A percentile compares a stretch with the other conserved stretches of the same genome.
These are phyloP conservation scores for Suillus tomentosus DNA, from an alignment of 768 basidiomycete species.

Conservation along the genomic window DNA sequence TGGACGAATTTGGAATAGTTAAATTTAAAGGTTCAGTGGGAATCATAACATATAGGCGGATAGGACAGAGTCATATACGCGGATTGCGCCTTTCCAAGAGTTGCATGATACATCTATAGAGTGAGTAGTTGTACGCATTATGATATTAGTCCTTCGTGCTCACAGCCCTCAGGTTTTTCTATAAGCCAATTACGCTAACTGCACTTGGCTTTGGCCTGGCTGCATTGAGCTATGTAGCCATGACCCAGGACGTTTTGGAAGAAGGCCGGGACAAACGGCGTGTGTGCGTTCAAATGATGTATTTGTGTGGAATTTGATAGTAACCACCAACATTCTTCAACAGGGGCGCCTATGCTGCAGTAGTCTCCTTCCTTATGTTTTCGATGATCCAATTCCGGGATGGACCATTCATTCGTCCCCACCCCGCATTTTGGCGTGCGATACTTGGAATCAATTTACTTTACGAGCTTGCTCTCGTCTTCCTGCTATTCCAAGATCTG, in stretches of 20 bases:
- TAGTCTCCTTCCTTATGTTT: slow-evolving; percentile 75
- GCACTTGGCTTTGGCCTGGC: slow-evolving; percentile 67
- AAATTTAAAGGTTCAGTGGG: slow-evolving; percentile 21
- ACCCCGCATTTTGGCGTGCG: slow-evolving; percentile 84
- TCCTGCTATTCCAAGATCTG: slow-evolving; percentile 84
- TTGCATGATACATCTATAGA: slow-evolving; percentile 81
- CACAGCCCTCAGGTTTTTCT: slow-evolving; percentile 70
- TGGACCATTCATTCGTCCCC: slow-evolving; percentile 85
- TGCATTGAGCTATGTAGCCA: slow-evolving; percentile 79
- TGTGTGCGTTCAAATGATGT: slow-evolving; percentile 52
- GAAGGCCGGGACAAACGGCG: slow-evolving; percentile 82
- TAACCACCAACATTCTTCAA: slow-evolving; percentile 9
- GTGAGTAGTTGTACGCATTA: slow-evolving; percentile 40
- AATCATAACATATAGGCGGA: slow-evolving; percentile 55
- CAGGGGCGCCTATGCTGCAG: slow-evolving; percentile 78
- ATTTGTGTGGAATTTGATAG: not conserved
- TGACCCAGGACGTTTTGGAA: slow-evolving; percentile 79
- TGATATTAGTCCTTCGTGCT: slow-evolving; percentile 7
- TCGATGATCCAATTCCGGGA: slow-evolving; percentile 90
- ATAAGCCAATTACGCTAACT: slow-evolving; percentile 80
- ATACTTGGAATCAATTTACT: slow-evolving; percentile 80
- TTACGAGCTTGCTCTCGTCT: slow-evolving; percentile 82
- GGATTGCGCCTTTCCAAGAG: slow-evolving; percentile 83
- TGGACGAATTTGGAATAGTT: slow-evolving; percentile 23
- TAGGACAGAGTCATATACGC: slow-evolving; percentile 80